Evolutionary conservation across 495 filamentous ascomycete genomes (phyloP), one percentile per base, ranked within the genome.

Genomic region (Hypoxylon cercidicola): DNA sequence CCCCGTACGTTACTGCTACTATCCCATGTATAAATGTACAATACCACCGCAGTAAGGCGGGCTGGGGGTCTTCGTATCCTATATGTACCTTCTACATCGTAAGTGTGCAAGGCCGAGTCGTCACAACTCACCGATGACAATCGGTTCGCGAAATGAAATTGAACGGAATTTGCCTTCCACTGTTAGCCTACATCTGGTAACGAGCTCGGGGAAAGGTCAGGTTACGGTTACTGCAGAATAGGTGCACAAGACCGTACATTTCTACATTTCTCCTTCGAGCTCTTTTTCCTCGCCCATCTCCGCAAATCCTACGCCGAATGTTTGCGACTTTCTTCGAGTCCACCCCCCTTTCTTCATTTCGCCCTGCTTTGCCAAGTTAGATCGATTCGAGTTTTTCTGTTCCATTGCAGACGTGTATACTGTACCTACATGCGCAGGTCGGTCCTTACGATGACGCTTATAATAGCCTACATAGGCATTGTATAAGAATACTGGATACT

Each of bases 101-200:
- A 44, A 43, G 51, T 55, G 55, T 40, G 51, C 23, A 40, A 41
- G 34, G 15, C 37, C 15, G 40, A 37, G 37, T 48, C 59, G 55
- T 68, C 60, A 64, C 51, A 68, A 68, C 60, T 64, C 60, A 68
- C 65, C 65, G 65, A 68, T 64, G 45, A 60, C 40, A 64, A 68
- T 68, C 60, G 55, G 55, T 43, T 64, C 32, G 43, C 43, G 23
- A 64, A 64, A 60, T 52, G 55, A 68, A 64, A 68, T 62, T 46
- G 37, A 60, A 25, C 65, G 65, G 65, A 64, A 59, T 49, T 68
- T 64, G 15, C 65, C 60, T 47, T 25, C 60, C 65, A 51, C 25
- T 44, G 20, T 57, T 51, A 44, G 37, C 30, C 55, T 54, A 64
- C 37, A 40, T 60, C 39, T 68, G 65, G 65, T 68, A 68, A 63